phyloP scores from a whole-genome alignment of 2,329 filamentous ascomycete species.

The Lomentospora prolificans region DNA sequence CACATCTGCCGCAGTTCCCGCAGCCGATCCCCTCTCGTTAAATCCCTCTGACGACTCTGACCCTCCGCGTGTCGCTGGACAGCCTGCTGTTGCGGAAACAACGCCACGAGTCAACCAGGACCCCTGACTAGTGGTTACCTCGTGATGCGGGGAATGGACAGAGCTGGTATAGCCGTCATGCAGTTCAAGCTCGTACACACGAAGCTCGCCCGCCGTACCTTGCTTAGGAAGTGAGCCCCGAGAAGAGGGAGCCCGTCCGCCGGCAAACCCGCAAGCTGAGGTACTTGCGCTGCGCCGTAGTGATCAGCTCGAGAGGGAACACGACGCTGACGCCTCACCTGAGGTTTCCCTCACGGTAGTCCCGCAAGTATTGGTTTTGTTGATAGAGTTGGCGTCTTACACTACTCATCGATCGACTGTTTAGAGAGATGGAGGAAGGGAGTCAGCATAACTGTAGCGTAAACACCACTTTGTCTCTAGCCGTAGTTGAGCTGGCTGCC shows the following conservation, averaged over 20 bases:
- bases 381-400: too few relatives aligned
- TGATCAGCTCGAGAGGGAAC: neutral
- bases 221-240: neutral
- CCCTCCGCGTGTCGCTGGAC: neutral
- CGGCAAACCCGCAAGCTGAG: neutral
- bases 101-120: neutral
- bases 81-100: neutral
- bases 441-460: too few relatives aligned
- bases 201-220: neutral
- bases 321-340: neutral
- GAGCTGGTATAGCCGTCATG: neutral
- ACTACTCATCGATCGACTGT: too few relatives aligned
- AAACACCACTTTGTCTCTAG: neutral
- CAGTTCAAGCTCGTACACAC: neutral
- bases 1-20: conserved; percentile 1
- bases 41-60: too few relatives aligned
- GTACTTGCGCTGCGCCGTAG: neutral
- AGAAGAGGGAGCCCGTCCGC: neutral
- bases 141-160: neutral
- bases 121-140: neutral
- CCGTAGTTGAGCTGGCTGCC: neutral
- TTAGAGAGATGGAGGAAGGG: too few relatives aligned
- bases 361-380: too few relatives aligned
- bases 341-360: too few relatives aligned
- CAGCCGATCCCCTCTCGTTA: neutral